Base-by-base conservation (phyloP, 768 basidiomycete species). In the Lepiota venenata region DNA sequence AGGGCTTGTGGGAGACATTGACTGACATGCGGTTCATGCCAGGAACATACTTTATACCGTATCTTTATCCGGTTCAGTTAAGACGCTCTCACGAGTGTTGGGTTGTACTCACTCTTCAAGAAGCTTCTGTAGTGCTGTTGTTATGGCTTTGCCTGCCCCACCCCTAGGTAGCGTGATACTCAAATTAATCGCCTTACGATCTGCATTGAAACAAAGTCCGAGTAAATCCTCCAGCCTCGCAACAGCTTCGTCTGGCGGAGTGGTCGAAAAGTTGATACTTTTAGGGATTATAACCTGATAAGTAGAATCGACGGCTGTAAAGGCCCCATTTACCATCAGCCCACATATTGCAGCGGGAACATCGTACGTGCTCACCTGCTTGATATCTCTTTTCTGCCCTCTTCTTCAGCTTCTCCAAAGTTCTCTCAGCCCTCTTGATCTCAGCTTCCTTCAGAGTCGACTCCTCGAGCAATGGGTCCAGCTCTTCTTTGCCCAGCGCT, bases 401-500 rank as follows among this genome's bases (percentile, higher is more conserved):
- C 48, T 50, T 58, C 8, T 25, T 39, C 25, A 50, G 27, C 43
- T 55, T 58, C 21, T 52, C 57, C 46, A 55, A 43, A 16, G 27
- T 41, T 29, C 8, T 47, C 52, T 50, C 47, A 12, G 41, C 47
- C 42, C 32, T 45, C 22, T 50, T 27, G 32, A 49, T 52, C 43
- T 55, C 53, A 14, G 21, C 4, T 16, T 51, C 51, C 39, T 58
- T 46, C 38, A 43, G 27, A 2, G 4, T 20, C 14, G 44, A 40
- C 25, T 52, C 37, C 50, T 56, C 40, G 27, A 39, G 37, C n/a
- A 49, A 39, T 12, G 47, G 51, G 41, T 53, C 58, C 21, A 50
- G 37, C 40, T 61, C 56, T n/a, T 38, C 56, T 50, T 54, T 55
- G 25, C 53, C 57, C 49, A 60, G 47, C 57, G 60, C 60, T 51